These are phyloP conservation scores for Aspergillus panamensis DNA, from an alignment of 495 filamentous ascomycete species.

Conservation along the genomic window DNA sequence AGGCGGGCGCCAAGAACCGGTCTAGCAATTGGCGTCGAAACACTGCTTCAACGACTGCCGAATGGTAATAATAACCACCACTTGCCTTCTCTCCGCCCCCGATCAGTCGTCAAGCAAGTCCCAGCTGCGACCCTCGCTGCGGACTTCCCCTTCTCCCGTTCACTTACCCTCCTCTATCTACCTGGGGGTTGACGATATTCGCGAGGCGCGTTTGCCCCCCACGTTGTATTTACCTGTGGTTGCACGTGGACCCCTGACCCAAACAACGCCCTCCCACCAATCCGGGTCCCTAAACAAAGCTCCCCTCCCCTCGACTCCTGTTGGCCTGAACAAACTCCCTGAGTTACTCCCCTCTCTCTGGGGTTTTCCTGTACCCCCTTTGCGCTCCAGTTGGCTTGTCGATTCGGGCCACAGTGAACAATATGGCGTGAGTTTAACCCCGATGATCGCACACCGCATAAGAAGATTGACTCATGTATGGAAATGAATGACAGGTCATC, in stretches of 20 bases:
- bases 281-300: constrained; percentile 8
- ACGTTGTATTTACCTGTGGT: constrained; percentile 13
- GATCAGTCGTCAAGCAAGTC: not conserved
- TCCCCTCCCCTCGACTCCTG: constrained; percentile 9
- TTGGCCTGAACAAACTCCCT: constrained; percentile 16
- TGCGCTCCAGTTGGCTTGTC: constrained; percentile 3
- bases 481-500: constrained; percentile 33
- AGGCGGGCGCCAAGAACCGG: constrained; percentile 19
- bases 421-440: constrained; percentile 47
- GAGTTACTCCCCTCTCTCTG: constrained; percentile 29
- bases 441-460: constrained; percentile 8
- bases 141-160: not conserved
- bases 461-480: constrained; percentile 21
- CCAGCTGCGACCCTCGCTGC: not conserved
- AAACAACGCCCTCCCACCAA: constrained; percentile 25
- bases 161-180: not conserved
- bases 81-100: constrained; percentile 11
- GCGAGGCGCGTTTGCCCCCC: constrained; percentile 1
- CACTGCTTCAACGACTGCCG: constrained; percentile 5
- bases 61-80: constrained; percentile 8
- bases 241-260: constrained; percentile 35
- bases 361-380: constrained; percentile 21
- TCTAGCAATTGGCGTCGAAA: constrained; percentile 20
- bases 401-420: constrained; percentile 24
- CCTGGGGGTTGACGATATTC: constrained; percentile 5